A percentile compares a stretch with the other conserved stretches of the same genome.
phyloP scores from a whole-genome alignment of 2,329 filamentous ascomycete genomes.

The Scedosporium minutisporum region DNA sequence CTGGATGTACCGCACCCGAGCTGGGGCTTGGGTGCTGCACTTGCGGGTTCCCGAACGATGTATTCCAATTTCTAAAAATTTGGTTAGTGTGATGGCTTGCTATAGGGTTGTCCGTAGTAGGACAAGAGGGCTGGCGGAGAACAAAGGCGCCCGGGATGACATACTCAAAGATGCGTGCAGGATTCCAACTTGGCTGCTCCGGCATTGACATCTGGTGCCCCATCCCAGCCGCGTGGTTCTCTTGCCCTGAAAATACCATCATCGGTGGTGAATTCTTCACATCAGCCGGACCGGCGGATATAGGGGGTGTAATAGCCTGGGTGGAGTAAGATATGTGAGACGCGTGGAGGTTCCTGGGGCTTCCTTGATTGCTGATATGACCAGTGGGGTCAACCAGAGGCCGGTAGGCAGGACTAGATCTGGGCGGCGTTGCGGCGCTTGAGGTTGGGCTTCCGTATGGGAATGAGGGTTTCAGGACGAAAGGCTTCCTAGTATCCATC shows the following conservation, averaged over 20 bases:
- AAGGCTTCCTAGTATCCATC: conserved; percentile 71
- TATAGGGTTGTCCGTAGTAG: neutral
- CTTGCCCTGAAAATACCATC: conserved; percentile 8
- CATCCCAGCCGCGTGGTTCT: conserved; percentile 19
- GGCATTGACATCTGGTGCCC: conserved; percentile 48
- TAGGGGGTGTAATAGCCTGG: neutral
- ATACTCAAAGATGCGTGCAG: conserved; percentile 82
- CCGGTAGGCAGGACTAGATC: conserved; percentile 29
- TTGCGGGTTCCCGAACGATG: neutral
- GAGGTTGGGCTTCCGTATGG: conserved; percentile 74
- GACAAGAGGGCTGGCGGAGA: too few species aligned
- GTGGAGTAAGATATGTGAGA: neutral
- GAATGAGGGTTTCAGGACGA: conserved; percentile 80
- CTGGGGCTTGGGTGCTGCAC: conserved; percentile 15
- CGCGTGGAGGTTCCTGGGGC: neutral
- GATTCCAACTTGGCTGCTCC: conserved; percentile 69
- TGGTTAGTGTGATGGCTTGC: conserved; percentile 3
- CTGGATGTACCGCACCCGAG: conserved; percentile 31
- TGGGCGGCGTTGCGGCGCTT: conserved; percentile 52
- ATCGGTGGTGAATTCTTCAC: conserved; percentile 1
- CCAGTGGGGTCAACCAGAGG: conserved; percentile 33
- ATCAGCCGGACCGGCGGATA: neutral
- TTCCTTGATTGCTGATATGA: conserved; percentile 28
- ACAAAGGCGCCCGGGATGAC: conserved; percentile 22
- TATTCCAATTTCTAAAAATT: conserved; percentile 1